Evolutionary conservation across 2,329 filamentous ascomycete species (phyloP), one percentile per base, ranked within the genome.

Genomic region (Colletotrichum eleusines): DNA sequence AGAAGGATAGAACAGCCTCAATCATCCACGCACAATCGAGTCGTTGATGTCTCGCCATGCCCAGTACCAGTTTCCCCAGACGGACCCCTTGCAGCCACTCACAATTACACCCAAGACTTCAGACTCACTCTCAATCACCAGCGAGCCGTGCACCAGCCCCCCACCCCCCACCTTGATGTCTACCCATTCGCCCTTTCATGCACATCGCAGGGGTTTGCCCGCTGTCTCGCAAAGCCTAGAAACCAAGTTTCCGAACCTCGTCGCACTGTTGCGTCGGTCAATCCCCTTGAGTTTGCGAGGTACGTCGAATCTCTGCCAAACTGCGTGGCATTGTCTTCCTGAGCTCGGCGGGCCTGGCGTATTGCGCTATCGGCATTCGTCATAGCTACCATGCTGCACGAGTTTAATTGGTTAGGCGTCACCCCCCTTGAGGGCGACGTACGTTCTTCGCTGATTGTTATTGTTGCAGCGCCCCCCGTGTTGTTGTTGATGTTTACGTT

Each of bases 71-170:
- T 38, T 5, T 51, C 53, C 68, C 58, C 64, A 68, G 53, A 63
- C 64, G 63, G 63, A n/a, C 61, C 67, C 63, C 67, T 70, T 70
- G 63, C 63, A 70, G 67, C 63, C 63, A 70, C 38, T 66, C 55
- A 40, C 23, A 54, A 51, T 62, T 44, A 62, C 23, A 51, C n/a
- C 53, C n/a, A 33, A 38, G 53, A 55, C 53, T 33, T 23, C n/a
- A 38, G 53, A 26, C 55, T 46, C 46, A 42, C 31, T 42, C 60
- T 53, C 35, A 20, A 42, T 63, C 23, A 31, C 2, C 59, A 46
- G 44, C 59, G 46, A 51, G 31, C 23, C 33, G 50, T 23, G 58
- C 55, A 42, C 33, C 44, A 12, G n/a, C 31, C 2, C 20, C 20
- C 59, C 60, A 23, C 1, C 20, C n/a, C 60, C 61, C 50, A 38